Conservation (phyloP, 495 filamentous ascomycete genomes). For the Amphirosellinia nigrospora region DNA sequence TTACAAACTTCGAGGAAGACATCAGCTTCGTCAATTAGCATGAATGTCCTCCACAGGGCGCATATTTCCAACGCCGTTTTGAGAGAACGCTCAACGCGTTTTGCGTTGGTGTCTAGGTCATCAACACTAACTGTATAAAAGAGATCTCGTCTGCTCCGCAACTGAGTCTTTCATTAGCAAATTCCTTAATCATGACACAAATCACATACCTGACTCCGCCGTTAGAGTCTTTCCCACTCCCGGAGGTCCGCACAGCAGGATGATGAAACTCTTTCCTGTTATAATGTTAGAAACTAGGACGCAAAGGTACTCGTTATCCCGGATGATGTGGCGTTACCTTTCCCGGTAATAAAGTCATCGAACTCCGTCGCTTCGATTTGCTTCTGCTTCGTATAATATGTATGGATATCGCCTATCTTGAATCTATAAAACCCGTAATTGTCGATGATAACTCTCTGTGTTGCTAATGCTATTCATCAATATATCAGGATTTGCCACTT, state of each 20-base stretch:
- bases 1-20: not conserved
- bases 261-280: conserved; percentile 3
- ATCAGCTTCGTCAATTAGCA: no score
- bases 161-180: not conserved
- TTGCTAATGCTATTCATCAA: not conserved
- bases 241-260: conserved; percentile 1
- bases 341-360: not conserved
- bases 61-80: conserved; percentile 3
- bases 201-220: not conserved
- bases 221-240: conserved; percentile 8
- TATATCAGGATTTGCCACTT: not conserved
- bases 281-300: not conserved
- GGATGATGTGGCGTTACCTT: not conserved
- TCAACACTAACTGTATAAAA: not conserved
- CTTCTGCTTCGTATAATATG: conserved; percentile 6
- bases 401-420: not conserved
- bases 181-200: not conserved
- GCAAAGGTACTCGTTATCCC: not conserved
- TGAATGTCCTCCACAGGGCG: not conserved
- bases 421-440: conserved; percentile 1
- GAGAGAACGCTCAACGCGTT: not conserved
- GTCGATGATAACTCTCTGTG: not conserved
- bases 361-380: not conserved
- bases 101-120: not conserved
- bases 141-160: not conserved